Evolutionary conservation across 139 green algal species (phyloP).

Genomic region (Diplosphaera chodatii): DNA sequence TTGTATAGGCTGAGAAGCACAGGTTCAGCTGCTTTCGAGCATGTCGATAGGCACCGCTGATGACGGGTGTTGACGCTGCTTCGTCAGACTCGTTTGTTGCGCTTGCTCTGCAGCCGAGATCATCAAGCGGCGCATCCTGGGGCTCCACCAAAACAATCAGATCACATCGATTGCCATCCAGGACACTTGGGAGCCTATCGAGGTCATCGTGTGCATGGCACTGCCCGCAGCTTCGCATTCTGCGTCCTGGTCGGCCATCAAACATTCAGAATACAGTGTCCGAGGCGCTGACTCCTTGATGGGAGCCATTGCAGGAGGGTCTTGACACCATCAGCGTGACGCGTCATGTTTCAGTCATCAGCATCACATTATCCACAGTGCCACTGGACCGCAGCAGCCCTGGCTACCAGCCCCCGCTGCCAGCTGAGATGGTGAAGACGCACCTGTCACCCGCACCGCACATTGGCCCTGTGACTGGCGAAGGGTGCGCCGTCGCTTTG

Average conservation of each 20-base stretch:
- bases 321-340: conserved; percentile 62
- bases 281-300: too few species aligned
- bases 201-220: conserved; percentile 52
- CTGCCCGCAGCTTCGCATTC: conserved; percentile 3
- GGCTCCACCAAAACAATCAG: conserved; percentile 71
- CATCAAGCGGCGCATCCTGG: conserved; percentile 77
- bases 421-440: conserved; percentile 42
- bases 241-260: too few species aligned
- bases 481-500: not conserved
- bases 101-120: conserved; percentile 63
- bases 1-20: too few species aligned
- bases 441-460: not conserved
- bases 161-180: conserved; percentile 51
- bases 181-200: conserved; percentile 63
- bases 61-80: too few species aligned
- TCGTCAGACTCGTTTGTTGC: too few species aligned
- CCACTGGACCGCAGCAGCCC: conserved; percentile 43
- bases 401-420: conserved; percentile 75
- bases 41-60: too few species aligned
- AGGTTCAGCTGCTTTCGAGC: too few species aligned
- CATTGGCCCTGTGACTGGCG: too few species aligned
- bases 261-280: too few species aligned
- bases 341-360: conserved; percentile 75
- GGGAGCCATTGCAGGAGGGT: conserved; percentile 77
- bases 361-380: conserved; percentile 66